These are phyloP conservation scores for Gardenia jasminoides DNA, from an alignment of 257 asterid genomes.

Conservation along the genomic window DNA sequence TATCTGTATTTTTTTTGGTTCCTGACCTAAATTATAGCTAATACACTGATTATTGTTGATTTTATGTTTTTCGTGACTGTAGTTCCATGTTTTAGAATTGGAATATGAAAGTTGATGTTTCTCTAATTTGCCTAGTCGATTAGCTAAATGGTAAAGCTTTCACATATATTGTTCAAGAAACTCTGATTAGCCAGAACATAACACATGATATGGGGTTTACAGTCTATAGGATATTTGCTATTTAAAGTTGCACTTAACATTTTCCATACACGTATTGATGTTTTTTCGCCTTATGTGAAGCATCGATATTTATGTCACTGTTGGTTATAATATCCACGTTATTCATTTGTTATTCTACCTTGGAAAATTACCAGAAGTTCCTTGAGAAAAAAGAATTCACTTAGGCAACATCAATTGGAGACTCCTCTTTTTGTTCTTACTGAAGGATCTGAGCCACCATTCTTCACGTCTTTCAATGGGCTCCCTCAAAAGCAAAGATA, in stretches of 20 bases:
- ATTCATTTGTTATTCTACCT: slow-evolving; percentile 12
- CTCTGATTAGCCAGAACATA: background rate
- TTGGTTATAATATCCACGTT: background rate
- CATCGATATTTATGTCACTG: background rate
- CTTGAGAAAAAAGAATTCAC: slow-evolving; percentile 52
- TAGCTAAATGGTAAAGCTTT: too few species aligned
- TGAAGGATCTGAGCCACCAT: slow-evolving; percentile 79
- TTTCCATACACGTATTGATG: background rate
- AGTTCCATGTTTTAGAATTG: too few species aligned
- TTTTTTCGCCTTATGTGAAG: background rate
- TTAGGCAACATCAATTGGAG: slow-evolving; percentile 45
- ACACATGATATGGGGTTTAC: background rate
- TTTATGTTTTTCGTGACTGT: too few species aligned
- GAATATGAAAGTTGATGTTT: too few species aligned
- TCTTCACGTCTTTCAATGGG: slow-evolving; percentile 83
- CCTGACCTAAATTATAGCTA: too few species aligned
- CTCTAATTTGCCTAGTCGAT: too few species aligned
- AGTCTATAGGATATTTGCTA: background rate
- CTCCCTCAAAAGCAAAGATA: slow-evolving; percentile 62
- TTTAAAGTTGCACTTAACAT: background rate
- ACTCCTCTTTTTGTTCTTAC: slow-evolving; percentile 64
- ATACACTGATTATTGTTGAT: too few species aligned
- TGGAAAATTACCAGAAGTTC: slow-evolving; percentile 50
- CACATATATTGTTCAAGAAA: too few species aligned
- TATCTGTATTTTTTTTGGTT: too few species aligned